Base-by-base conservation (phyloP, 345 rosid species). In the Acer campestre region DNA sequence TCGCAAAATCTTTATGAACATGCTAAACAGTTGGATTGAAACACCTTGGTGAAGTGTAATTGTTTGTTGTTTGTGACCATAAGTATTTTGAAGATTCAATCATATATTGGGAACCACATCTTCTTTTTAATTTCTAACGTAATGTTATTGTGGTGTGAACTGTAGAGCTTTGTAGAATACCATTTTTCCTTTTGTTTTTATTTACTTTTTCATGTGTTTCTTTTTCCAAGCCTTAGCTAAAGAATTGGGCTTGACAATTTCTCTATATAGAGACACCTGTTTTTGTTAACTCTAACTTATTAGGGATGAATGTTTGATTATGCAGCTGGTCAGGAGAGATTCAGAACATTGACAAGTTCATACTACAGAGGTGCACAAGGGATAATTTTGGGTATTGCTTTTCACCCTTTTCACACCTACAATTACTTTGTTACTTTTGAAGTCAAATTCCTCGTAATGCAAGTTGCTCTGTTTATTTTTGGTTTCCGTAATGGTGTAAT, bases 311-410 rank as follows among this genome's bases (percentile, higher is more conserved):
- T 49, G 31, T 76, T 7, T 42, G 46, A 42, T 42, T 65, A 62
- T 76, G 80, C 86, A 87, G 90, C 90, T 75, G 90, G 90, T 23
- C 90, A 87, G 80, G 90, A 87, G 81, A 82, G 86, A 64, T 87
- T 85, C 67, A 82, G 90, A 71, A 85, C 90, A 27, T 82, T 85
- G 71, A 87, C 90, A 49, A 85, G 88, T 71, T 87, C 90, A n/a
- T 83, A 83, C 82, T 87, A 87, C 79, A 82, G 88, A 77, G 83
- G 84, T 61, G 87, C 88, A 53, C 90, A 85, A 58, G 90, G 88
- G 65, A 75, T 87, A 68, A 77, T 87, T 56, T 74, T 87, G 79
- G 90, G 90, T 85, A 80, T 17, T 53, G 10, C 38, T 7, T 65
- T 65, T 65, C 1, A 31, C 12, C 62, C 55, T 65, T 51, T 65